These are phyloP conservation scores for Ascochyta fabae DNA, from an alignment of 2,329 filamentous ascomycete species.

Conservation along the genomic window DNA sequence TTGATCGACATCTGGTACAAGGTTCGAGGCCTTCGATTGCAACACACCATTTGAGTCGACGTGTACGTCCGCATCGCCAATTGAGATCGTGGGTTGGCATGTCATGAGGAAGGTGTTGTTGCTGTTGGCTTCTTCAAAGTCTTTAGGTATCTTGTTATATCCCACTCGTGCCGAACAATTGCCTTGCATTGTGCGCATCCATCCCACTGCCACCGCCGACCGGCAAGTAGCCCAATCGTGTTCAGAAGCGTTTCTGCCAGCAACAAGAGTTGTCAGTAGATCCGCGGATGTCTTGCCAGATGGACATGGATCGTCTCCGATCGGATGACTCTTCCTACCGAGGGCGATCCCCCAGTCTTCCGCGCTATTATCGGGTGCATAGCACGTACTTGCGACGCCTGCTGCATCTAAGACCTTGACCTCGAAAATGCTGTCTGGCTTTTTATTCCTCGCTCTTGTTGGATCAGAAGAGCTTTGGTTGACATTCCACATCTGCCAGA, in stretches of 20 bases:
- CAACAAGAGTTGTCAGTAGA: conserved; percentile 7
- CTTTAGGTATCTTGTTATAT: background rate
- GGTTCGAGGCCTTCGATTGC: background rate
- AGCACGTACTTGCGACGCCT: too few species aligned
- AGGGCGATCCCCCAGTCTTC: too few species aligned
- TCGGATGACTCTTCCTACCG: too few species aligned
- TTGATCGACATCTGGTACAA: background rate
- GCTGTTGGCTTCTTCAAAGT: background rate
- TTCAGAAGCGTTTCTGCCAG: conserved; percentile 17
- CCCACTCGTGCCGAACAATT: conserved; percentile 4
- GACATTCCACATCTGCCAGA: background rate
- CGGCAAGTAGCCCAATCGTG: conserved; percentile 23
- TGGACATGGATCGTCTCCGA: too few species aligned
- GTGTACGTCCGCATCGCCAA: background rate
- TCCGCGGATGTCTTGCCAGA: conserved; percentile 10
- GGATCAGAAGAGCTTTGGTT: too few species aligned
- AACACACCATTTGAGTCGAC: conserved; percentile 15
- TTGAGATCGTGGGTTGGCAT: conserved; percentile 39
- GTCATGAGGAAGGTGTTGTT: background rate
- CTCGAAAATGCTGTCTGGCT: too few species aligned
- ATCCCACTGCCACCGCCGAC: conserved; percentile 29
- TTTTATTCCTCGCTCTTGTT: too few species aligned
- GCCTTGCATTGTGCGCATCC: conserved; percentile 26
- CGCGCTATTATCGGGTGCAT: too few species aligned
- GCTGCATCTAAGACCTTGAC: too few species aligned